Conservation (phyloP, 768 basidiomycete species). For the Calocybe cyanea region DNA sequence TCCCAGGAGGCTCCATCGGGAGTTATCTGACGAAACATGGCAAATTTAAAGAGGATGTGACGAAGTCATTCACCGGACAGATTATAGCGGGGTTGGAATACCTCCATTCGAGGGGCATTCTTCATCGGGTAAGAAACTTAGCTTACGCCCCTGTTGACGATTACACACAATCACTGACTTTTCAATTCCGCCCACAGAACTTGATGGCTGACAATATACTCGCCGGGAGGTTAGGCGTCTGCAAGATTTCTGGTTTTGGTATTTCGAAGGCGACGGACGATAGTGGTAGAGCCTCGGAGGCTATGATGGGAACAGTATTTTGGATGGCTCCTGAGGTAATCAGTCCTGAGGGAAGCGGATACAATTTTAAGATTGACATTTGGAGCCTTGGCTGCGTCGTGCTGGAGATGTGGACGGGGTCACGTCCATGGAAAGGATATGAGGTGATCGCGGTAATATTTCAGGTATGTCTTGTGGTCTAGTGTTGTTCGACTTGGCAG, state of each 20-base stretch:
- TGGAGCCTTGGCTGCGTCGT: no score
- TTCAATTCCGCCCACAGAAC: conserved; percentile 60
- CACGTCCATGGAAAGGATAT: no score
- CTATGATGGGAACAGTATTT: conserved; percentile 99
- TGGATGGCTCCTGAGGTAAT: no score
- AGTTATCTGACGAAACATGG: conserved; percentile 88
- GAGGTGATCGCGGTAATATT: conserved; percentile 92
- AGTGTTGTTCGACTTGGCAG: neutral
- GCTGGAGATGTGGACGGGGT: no score
- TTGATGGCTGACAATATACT: conserved; percentile 98
- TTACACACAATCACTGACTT: conserved; percentile 4
- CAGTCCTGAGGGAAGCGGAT: conserved; percentile 82
- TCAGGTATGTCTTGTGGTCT: conserved; percentile 54
- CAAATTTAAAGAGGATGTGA: no score
- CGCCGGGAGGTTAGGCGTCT: conserved; percentile 85
- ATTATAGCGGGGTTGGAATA: conserved; percentile 86
- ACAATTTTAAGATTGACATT: no score
- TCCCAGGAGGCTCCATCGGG: no score
- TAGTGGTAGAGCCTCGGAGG: conserved; percentile 75
- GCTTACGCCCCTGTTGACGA: neutral
- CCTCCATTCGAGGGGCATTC: no score
- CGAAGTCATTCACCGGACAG: conserved; percentile 88
- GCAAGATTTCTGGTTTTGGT: no score
- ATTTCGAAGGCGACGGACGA: conserved; percentile 95
- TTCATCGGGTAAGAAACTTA: no score